phyloP scores from a whole-genome alignment of 2,329 filamentous ascomycete genomes.

The Aspergillus amoenus region DNA sequence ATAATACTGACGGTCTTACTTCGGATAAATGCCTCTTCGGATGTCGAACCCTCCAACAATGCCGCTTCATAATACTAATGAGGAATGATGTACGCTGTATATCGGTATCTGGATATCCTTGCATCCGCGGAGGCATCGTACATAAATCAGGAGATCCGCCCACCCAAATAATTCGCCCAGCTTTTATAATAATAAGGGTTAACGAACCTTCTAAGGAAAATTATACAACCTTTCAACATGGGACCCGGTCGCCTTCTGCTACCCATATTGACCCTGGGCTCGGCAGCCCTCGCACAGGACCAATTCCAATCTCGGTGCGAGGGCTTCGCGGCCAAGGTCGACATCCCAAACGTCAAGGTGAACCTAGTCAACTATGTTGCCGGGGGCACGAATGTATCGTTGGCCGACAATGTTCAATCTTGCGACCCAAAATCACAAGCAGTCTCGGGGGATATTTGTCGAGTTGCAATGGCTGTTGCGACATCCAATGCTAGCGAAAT shows the following conservation, averaged over 20 bases:
- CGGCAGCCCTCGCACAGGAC: constrained; percentile 23
- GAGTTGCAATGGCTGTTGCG: constrained; percentile 42
- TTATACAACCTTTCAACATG: constrained; percentile 9
- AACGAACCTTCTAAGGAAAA: not conserved
- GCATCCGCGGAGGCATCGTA: not conserved
- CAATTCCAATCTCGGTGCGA: constrained; percentile 26
- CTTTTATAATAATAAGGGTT: not conserved
- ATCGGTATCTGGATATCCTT: not conserved
- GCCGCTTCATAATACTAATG: not conserved
- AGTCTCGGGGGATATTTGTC: constrained; percentile 39
- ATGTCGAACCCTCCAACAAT: not conserved
- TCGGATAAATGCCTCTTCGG: not conserved
- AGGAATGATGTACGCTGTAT: not conserved
- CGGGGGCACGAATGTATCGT: constrained; percentile 38
- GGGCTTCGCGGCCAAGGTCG: constrained; percentile 25
- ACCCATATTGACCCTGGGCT: constrained; percentile 21
- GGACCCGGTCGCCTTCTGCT: constrained; percentile 12
- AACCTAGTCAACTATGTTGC: constrained; percentile 36
- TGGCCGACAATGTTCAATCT: constrained; percentile 38
- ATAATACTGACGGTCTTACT: not conserved
- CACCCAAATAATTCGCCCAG: not conserved
- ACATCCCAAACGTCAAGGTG: constrained; percentile 31
- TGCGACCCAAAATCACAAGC: constrained; percentile 34
- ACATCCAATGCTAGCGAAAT: constrained; percentile 48
- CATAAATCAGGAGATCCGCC: not conserved